A percentile compares a stretch with the other conserved stretches of the same genome.
Conservation (phyloP, 306 rosid genomes). For the Acacia crassicarpa region DNA sequence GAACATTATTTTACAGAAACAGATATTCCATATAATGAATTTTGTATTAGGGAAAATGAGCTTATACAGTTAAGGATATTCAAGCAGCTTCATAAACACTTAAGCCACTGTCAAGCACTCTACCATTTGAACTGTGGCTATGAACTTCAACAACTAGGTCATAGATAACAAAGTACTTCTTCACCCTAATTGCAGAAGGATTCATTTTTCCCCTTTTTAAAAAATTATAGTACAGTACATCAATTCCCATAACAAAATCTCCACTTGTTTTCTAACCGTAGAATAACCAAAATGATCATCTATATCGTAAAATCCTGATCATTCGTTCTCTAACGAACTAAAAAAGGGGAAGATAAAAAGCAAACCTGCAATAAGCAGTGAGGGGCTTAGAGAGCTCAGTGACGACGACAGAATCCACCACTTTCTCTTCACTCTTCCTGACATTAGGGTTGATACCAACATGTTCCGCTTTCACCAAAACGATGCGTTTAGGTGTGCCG, state of each 20-base stretch:
- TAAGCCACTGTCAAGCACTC: not conserved
- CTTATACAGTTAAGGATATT: no score
- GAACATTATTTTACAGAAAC: not conserved
- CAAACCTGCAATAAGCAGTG: slow-evolving; percentile 82
- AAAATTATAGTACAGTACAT: not conserved
- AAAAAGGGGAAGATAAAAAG: not conserved
- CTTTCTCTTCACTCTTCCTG: slow-evolving; percentile 77
- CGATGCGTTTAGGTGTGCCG: slow-evolving; percentile 28
- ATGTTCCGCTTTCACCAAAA: slow-evolving; percentile 63
- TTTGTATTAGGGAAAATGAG: not conserved
- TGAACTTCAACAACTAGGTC: not conserved
- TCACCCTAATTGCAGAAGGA: not conserved
- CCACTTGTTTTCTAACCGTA: not conserved
- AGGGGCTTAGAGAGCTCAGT: slow-evolving; percentile 73
- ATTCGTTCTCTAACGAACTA: no score
- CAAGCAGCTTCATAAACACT: not conserved
- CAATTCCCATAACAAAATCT: not conserved
- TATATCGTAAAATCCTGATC: not conserved
- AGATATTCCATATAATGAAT: not conserved
- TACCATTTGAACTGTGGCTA: not conserved
- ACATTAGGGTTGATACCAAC: slow-evolving; percentile 64
- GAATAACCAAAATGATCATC: not conserved
- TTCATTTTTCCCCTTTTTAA: not conserved
- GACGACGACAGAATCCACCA: slow-evolving; percentile 71
- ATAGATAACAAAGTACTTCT: not conserved